These are phyloP conservation scores for Tetradesmus obliquus DNA, from an alignment of 139 green algal species.

Conservation along the genomic window DNA sequence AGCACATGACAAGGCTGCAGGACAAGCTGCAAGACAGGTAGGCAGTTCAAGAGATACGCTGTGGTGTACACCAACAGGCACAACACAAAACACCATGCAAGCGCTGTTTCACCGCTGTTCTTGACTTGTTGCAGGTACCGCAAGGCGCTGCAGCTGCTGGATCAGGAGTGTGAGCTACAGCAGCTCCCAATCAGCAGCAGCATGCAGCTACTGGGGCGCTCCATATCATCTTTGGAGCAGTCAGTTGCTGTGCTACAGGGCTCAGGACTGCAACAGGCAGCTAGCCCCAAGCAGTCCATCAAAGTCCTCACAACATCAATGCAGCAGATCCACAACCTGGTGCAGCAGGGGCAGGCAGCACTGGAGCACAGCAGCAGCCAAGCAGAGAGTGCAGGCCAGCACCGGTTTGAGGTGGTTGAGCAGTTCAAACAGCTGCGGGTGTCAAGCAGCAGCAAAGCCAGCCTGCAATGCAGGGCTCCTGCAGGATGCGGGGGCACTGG, in stretches of 20 bases:
- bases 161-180: conserved; percentile 23
- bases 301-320: not conserved
- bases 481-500: not conserved
- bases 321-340: not conserved
- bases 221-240: not conserved
- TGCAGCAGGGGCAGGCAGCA: conserved; percentile 5
- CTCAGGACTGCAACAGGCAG: not conserved
- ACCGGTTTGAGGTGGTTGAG: not conserved
- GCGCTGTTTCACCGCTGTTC: not conserved
- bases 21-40: not conserved
- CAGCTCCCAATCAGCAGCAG: not conserved
- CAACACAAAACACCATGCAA: not conserved
- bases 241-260: not conserved
- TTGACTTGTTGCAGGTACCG: not conserved
- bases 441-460: not conserved
- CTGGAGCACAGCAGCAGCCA: conserved; percentile 3
- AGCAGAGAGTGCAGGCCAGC: conserved; percentile 2
- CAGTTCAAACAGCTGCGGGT: not conserved
- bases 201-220: not conserved
- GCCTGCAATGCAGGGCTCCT: not conserved
- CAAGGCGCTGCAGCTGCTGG: not conserved
- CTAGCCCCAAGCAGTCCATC: not conserved
- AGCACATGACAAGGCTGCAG: conserved; percentile 9
- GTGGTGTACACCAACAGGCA: not conserved
- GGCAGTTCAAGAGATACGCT: not conserved